Base-by-base conservation (phyloP, 2,329 filamentous ascomycete species). In the Lachnellula arida region DNA sequence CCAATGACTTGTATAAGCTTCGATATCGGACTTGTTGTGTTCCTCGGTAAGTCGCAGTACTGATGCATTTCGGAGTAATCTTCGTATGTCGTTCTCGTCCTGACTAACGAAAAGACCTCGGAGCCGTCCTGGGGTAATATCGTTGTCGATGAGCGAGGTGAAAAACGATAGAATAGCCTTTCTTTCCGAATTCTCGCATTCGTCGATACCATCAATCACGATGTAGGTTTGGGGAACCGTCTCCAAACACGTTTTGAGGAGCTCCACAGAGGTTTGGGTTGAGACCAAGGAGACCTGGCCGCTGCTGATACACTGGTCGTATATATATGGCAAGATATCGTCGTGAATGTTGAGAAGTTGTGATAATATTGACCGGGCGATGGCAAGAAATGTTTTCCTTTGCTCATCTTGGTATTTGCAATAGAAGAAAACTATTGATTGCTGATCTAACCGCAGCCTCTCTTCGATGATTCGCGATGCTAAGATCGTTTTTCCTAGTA, bases 141-240 rank as follows among this genome's bases (percentile, higher is more conserved):
- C 42, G 46, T 49, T 19, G 39, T 53, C 59, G 49, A 49, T 55
- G 7, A 48, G 57, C 11, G 51, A 60, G 15, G 42, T 59, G 28
- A 74, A 71, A 55, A 67, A 71, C 6, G 51, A 49, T 8, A 68
- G 42, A 19, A 74, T 68, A 14, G 63, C 53, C 46, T 67, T 70
- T 37, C 71, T 63, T 28, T 75, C 64, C 0, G 61, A 55, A 46
- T 51, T 46, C 8, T 63, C 57, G 52, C 73, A 76, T 60, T 76
- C 74, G 56, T 77, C 74, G 19, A 77, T 56, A 0, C 75, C 75
- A 61, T 77, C 75, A 42, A 76, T 60, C 3, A 77, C 60, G 12
- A 76, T 64, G 49, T 70, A 72, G 8, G 65, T 56, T 32, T 60
- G 65, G 14, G 61, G 53, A 22, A 55, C 34, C 11, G 44, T 68